phyloP scores from a whole-genome alignment of 2,329 filamentous ascomycete species.

The Colletotrichum theobromicola region DNA sequence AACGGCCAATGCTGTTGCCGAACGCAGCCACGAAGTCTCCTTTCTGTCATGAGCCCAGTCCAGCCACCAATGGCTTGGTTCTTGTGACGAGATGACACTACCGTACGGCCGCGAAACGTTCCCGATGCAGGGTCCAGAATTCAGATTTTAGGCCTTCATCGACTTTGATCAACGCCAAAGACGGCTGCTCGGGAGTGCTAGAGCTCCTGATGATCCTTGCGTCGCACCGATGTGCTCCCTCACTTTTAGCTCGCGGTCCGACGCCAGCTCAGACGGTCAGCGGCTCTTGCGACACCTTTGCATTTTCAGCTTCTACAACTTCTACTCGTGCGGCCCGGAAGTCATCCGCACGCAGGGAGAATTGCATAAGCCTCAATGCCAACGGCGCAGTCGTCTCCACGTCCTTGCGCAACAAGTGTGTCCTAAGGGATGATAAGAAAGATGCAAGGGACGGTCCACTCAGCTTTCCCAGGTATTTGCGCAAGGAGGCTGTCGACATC shows the following conservation, averaged over 20 bases:
- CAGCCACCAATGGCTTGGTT: constrained; percentile 2
- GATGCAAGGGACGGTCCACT: not conserved
- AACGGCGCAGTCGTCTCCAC: not conserved
- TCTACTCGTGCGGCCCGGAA: not conserved
- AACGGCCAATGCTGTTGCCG: not conserved
- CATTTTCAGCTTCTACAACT: not conserved
- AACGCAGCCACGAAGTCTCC: not conserved
- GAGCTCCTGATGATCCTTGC: not conserved
- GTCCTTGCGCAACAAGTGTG: not conserved
- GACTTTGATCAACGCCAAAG: not conserved
- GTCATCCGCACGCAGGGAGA: not conserved
- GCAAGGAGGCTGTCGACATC: not conserved
- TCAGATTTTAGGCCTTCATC: not conserved
- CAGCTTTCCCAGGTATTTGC: not conserved
- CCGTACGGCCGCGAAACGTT: not conserved
- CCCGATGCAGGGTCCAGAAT: constrained; percentile 4
- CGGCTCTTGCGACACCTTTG: not conserved
- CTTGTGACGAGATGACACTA: not conserved
- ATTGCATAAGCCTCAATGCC: not conserved
- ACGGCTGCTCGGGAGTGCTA: not conserved
- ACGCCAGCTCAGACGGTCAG: not conserved
- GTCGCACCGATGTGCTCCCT: not conserved
- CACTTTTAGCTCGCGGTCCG: not conserved
- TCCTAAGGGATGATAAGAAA: not conserved
- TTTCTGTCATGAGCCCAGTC: not conserved